Percentiles rank a stretch among this genome's conserved stretches.
Conservation (phyloP, 768 basidiomycete species). For the Russula vinacea region DNA sequence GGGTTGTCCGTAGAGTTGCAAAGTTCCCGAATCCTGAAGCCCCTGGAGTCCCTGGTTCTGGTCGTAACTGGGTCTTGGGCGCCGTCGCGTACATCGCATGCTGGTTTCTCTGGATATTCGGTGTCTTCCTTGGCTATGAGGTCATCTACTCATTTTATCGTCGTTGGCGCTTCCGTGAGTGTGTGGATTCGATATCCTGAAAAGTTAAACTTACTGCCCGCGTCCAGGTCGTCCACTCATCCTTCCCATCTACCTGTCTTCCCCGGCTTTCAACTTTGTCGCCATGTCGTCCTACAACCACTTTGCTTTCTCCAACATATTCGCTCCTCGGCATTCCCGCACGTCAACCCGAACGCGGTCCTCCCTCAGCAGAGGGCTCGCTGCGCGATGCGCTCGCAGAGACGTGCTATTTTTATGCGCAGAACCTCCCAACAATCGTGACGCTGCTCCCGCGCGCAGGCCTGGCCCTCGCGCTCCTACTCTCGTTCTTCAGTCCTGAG, state of each 20-base stretch:
- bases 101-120: conserved; percentile 71
- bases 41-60: conserved; percentile 65
- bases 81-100: conserved; percentile 81
- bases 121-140: conserved; percentile 75
- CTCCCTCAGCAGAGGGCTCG: conserved; percentile 29
- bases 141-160: conserved; percentile 70
- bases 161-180: conserved; percentile 79
- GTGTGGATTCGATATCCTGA: conserved; percentile 4
- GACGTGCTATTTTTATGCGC: conserved; percentile 77
- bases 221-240: conserved; percentile 74
- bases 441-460: conserved; percentile 84
- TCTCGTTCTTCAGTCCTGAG: conserved; percentile 53
- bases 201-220: conserved; percentile 6
- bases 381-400: conserved; percentile 68
- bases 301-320: conserved; percentile 81
- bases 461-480: conserved; percentile 66
- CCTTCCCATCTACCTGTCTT: conserved; percentile 78
- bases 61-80: conserved; percentile 77
- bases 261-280: conserved; percentile 70
- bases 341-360: conserved; percentile 44
- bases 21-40: conserved; percentile 69
- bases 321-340: conserved; percentile 62
- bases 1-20: conserved; percentile 52
- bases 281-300: conserved; percentile 76
- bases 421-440: conserved; percentile 78